phyloP scores from a whole-genome alignment of 1,284 basidiomycete genomes.

The Tetrapyrgos nigripes region DNA sequence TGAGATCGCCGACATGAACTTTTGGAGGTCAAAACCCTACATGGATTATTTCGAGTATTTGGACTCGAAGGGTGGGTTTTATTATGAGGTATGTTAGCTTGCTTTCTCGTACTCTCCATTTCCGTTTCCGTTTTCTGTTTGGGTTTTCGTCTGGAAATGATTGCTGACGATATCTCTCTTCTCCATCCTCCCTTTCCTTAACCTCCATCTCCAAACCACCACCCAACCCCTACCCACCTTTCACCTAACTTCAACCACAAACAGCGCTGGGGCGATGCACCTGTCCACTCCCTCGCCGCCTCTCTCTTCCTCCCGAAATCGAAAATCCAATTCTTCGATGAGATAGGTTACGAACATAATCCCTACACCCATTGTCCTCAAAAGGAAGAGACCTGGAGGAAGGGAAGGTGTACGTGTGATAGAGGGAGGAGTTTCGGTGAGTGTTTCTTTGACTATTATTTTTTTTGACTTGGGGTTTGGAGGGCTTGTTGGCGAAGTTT shows the following conservation, averaged over 20 bases:
- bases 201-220: background rate
- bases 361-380: constrained; percentile 71
- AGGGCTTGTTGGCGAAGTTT: background rate
- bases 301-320: constrained; percentile 68
- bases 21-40: constrained; percentile 83
- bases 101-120: background rate
- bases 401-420: constrained; percentile 57
- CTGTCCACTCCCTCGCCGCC: constrained; percentile 80
- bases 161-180: constrained; percentile 3
- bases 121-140: background rate
- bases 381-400: constrained; percentile 47
- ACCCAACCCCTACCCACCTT: constrained; percentile 38
- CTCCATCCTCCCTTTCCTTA: background rate
- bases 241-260: constrained; percentile 41
- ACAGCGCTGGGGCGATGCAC: constrained; percentile 84
- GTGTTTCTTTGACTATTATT: background rate
- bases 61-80: constrained; percentile 84
- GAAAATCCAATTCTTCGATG: constrained; percentile 76
- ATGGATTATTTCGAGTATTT: constrained; percentile 79
- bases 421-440: constrained; percentile 55
- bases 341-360: constrained; percentile 64
- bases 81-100: constrained; percentile 68
- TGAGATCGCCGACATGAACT: constrained; percentile 84
- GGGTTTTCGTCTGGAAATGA: background rate
- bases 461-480: background rate